A percentile compares a stretch with the other conserved stretches of the same genome.
These are phyloP conservation scores for Areca catechu DNA, from an alignment of 176 grass and related monocot species.

Conservation along the genomic window DNA sequence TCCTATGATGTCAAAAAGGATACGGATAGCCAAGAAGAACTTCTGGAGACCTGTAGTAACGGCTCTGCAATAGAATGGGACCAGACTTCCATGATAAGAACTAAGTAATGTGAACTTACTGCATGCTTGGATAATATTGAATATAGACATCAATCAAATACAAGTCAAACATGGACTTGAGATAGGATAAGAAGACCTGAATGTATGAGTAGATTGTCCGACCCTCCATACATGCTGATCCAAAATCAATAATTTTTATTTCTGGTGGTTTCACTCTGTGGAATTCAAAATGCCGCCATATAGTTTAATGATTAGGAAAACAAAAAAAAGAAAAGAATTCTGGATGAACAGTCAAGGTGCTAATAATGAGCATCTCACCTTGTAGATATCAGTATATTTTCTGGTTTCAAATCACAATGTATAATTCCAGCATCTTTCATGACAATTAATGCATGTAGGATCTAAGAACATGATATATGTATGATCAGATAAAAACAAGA, in stretches of 20 bases:
- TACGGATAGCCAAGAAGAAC: slow-evolving; percentile 7
- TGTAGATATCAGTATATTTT: neutral
- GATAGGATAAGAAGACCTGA: neutral
- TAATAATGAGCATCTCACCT: neutral
- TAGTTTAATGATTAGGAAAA: too few species aligned
- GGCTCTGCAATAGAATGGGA: neutral
- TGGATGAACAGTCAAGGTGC: neutral
- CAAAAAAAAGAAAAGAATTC: neutral
- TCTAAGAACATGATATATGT: neutral
- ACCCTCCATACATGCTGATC: neutral
- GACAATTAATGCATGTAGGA: slow-evolving; percentile 9
- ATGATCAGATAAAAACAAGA: slow-evolving; percentile 17
- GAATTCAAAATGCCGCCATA: neutral
- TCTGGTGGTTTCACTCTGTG: neutral
- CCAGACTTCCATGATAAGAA: neutral
- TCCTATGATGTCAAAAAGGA: neutral
- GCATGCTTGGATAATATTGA: too few species aligned
- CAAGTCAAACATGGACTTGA: too few species aligned
- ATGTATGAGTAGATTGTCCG: slow-evolving; percentile 7
- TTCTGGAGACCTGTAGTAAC: slow-evolving; percentile 10
- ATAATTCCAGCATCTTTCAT: slow-evolving; percentile 15
- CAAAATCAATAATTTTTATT: neutral
- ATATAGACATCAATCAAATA: too few species aligned
- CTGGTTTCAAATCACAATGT: slow-evolving; percentile 17
- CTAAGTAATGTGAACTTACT: too few species aligned